Base-by-base conservation (phyloP, 2,329 filamentous ascomycete genomes). In the Coccinonectria pachysandricola region DNA sequence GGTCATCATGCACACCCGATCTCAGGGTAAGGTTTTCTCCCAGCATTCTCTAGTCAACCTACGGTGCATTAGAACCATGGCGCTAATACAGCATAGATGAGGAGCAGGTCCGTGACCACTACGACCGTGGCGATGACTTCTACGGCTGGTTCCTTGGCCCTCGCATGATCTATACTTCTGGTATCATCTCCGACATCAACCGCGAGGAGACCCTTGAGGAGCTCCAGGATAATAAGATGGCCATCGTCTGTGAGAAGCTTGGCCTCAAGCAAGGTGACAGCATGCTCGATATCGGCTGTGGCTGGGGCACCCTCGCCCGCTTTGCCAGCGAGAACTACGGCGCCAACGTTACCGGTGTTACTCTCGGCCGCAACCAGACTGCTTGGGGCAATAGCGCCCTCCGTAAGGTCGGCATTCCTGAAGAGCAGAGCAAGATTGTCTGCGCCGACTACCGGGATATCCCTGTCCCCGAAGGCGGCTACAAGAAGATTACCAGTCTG, bases 361-460 rank as follows among this genome's bases (percentile, higher is more conserved):
- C 91, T 36, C 81, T 96, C 31, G 91, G 85, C 40, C 80, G 82
- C 54, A 95, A 98, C 64, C 88, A 95, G 65, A 94, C 88, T 35
- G 84, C 84, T 25, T 96, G 87, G 87, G 91, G 88, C 50, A 96
- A 96, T 68, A 77, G 72, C 45, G 86, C 81, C 39, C 75, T 96
- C 40, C 79, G 83, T 54, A 80, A 79, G 49, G 78, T 74, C 40
- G 84, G 84, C 36, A 75, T 96, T 35, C 60, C 79, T 26, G 85
- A 95, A 58, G 74, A 79, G 45, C 91, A 98, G 65, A 91, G 81
- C 64, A 79, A 75, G 43, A 87, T 96, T 52, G 65, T 94, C 38
- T 96, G 91, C 71, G 83, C 86, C 73, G 91, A 96, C 59, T 98
- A 96, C 68, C 85, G 91, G 50, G 91, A 96, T 51, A 87, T 91